Conservation (phyloP, 1,139 yeast species). For the Pichia sp. region DNA sequence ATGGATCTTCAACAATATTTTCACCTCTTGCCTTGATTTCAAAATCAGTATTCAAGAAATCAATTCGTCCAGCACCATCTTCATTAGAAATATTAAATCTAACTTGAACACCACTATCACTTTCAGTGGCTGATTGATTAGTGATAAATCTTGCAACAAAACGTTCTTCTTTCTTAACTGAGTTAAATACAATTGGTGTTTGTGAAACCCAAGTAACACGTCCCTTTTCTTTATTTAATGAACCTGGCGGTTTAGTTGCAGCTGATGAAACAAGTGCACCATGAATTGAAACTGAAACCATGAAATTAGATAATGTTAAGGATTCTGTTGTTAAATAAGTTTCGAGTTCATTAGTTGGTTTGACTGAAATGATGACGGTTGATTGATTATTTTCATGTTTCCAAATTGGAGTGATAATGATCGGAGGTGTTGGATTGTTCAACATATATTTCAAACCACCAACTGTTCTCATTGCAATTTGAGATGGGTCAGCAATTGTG, state of each 20-base stretch:
- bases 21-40: conserved; percentile 17
- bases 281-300: conserved; percentile 55
- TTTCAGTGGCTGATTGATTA: conserved; percentile 53
- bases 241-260: conserved; percentile 83
- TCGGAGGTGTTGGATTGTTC: conserved; percentile 50
- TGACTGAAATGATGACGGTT: conserved; percentile 70
- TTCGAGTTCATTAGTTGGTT: conserved; percentile 48
- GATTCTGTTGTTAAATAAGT: conserved; percentile 29
- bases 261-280: conserved; percentile 56
- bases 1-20: conserved; percentile 29
- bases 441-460: conserved; percentile 72
- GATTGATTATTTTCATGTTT: conserved; percentile 80
- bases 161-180: conserved; percentile 44
- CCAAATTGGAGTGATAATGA: conserved; percentile 78
- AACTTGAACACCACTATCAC: conserved; percentile 64
- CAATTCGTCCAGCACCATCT: conserved; percentile 20
- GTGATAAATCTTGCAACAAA: conserved; percentile 70
- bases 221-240: conserved; percentile 76
- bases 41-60: conserved; percentile 18
- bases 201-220: conserved; percentile 77
- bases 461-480: conserved; percentile 44
- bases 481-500: conserved; percentile 34
- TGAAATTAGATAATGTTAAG: conserved; percentile 49
- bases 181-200: conserved; percentile 41
- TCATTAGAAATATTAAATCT: conserved; percentile 44